Conservation (phyloP, 345 rosid genomes). For the Pistacia integerrima region DNA sequence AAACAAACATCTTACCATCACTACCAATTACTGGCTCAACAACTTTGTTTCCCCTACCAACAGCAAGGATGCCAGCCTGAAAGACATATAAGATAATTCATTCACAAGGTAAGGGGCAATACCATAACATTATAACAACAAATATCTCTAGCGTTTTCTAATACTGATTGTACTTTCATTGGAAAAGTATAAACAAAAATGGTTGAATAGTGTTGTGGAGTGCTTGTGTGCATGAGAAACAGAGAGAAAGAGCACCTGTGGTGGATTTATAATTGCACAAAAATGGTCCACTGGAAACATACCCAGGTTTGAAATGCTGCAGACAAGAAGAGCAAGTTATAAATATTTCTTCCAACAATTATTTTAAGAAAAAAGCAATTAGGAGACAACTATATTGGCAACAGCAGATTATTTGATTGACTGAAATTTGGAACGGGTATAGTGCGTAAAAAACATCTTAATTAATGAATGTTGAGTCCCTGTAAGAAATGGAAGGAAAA, state of each 20-base stretch:
- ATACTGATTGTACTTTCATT: neutral
- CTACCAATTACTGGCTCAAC: conserved; percentile 69
- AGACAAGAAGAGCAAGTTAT: conserved; percentile 17
- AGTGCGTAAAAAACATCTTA: too few relatives aligned
- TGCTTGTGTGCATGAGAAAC: conserved; percentile 3
- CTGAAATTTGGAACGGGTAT: too few relatives aligned
- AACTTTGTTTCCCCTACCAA: conserved; percentile 90
- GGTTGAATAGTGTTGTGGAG: neutral
- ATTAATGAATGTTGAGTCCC: too few relatives aligned
- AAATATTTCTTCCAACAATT: conserved; percentile 9
- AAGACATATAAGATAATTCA: conserved; percentile 6
- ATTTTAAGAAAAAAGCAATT: neutral
- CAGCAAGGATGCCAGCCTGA: conserved; percentile 94
- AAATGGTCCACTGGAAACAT: conserved; percentile 98
- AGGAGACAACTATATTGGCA: neutral
- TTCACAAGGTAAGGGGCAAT: neutral
- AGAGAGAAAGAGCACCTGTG: conserved; percentile 63
- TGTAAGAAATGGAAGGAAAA: too few relatives aligned
- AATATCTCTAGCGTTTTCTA: neutral
- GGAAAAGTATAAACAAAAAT: neutral
- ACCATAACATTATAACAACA: neutral
- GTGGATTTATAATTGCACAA: conserved; percentile 95
- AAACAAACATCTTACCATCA: conserved; percentile 58
- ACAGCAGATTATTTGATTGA: too few relatives aligned
- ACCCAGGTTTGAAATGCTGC: conserved; percentile 98